These are phyloP conservation scores for Cladophialophora carrionii DNA, from an alignment of 2,329 filamentous ascomycete species.

Conservation along the genomic window DNA sequence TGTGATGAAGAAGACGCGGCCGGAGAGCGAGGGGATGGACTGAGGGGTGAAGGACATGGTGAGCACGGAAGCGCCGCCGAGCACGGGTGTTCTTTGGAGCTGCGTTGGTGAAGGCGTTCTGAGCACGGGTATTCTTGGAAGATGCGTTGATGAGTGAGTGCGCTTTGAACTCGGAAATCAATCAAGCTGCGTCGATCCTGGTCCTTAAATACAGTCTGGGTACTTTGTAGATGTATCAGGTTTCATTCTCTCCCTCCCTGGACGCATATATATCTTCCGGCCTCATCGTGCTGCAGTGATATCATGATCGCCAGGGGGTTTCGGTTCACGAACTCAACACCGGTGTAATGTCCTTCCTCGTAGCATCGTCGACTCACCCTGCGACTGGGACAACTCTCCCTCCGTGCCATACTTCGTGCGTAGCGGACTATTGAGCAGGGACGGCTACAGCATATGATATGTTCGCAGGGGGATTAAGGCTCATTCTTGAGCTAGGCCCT, in stretches of 20 bases:
- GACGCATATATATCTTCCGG: background rate
- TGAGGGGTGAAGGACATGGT: slow-evolving; percentile 27
- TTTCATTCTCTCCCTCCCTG: background rate
- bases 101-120: too few relatives aligned
- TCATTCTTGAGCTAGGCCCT: background rate
- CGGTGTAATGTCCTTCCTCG: background rate
- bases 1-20: slow-evolving; percentile 52
- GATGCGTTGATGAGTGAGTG: too few relatives aligned
- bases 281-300: background rate
- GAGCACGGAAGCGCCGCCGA: too few relatives aligned
- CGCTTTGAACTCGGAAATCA: too few relatives aligned
- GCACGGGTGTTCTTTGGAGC: too few relatives aligned
- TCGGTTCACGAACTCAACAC: background rate
- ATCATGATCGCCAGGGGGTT: background rate
- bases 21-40: slow-evolving; percentile 47
- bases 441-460: background rate
- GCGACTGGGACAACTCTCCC: background rate
- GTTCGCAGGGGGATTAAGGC: background rate
- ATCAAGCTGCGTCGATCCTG: too few relatives aligned
- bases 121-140: too few relatives aligned
- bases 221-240: too few relatives aligned
- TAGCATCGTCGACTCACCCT: background rate
- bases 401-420: background rate
- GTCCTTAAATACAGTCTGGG: too few relatives aligned
- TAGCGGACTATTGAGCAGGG: background rate